A percentile compares a stretch with the other conserved stretches of the same genome.
Evolutionary conservation across 352 stramenopile species (phyloP).

Genomic region (Globisporangium nunn): DNA sequence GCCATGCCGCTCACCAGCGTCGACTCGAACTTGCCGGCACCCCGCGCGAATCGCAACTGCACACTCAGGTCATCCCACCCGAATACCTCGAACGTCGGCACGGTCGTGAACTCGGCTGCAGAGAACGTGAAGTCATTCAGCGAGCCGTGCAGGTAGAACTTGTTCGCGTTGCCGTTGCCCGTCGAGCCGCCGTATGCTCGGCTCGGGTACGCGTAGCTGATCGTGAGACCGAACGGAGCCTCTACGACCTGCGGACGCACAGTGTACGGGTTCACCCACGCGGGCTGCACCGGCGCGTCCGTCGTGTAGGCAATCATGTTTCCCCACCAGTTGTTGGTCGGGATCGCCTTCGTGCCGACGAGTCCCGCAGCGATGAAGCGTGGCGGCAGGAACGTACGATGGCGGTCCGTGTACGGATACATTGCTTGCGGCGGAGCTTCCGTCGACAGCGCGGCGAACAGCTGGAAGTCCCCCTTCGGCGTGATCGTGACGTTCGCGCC

Average conservation of each 20-base stretch:
- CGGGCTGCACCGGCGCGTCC: slow-evolving; percentile 27
- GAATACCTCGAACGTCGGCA: slow-evolving; percentile 38
- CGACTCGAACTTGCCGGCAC: slow-evolving; percentile 23
- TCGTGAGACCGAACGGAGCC: slow-evolving; percentile 37
- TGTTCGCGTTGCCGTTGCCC: slow-evolving; percentile 23
- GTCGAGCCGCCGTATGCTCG: slow-evolving; percentile 53
- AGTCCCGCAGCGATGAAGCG: slow-evolving; percentile 42
- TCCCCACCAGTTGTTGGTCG: slow-evolving; percentile 76
- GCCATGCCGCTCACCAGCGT: slow-evolving; percentile 67
- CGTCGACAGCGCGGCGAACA: slow-evolving; percentile 24
- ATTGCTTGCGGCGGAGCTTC: slow-evolving; percentile 18
- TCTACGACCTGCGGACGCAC: slow-evolving; percentile 28
- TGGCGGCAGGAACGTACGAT: slow-evolving; percentile 29
- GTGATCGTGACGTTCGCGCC: slow-evolving; percentile 14
- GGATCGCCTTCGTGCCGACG: slow-evolving; percentile 42
- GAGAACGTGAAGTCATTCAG: slow-evolving; percentile 59
- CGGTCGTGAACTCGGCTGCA: slow-evolving; percentile 40
- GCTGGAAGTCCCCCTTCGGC: slow-evolving; percentile 18
- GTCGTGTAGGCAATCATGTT: slow-evolving; percentile 65
- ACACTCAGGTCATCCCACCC: slow-evolving; percentile 67
- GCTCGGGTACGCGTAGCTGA: slow-evolving; percentile 58
- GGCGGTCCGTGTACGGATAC: slow-evolving; percentile 18
- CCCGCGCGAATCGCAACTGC: slow-evolving; percentile 29
- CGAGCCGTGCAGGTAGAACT: slow-evolving; percentile 49
- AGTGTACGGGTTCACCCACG: slow-evolving; percentile 63